These are phyloP conservation scores for Lophiotrema nucula DNA, from an alignment of 495 filamentous ascomycete species.

Conservation along the genomic window DNA sequence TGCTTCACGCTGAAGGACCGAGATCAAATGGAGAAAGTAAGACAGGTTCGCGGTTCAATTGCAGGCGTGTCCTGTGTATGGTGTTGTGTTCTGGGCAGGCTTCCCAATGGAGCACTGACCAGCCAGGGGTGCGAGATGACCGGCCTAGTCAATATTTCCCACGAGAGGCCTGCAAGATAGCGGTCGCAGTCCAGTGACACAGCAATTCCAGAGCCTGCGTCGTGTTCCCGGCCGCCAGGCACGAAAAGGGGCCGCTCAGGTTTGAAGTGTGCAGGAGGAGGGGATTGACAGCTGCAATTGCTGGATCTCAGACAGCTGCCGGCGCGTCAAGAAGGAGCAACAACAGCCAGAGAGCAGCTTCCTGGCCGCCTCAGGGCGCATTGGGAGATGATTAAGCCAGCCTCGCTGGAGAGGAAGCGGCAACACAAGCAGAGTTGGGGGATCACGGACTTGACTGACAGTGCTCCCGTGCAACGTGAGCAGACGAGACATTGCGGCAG, in stretches of 20 bases:
- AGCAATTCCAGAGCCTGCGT: slow-evolving; percentile 8
- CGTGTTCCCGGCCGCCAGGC: neutral
- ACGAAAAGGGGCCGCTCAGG: slow-evolving; percentile 2
- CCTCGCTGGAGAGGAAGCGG: neutral
- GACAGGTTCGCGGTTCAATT: neutral
- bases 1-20: slow-evolving; percentile 9
- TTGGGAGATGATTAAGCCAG: neutral
- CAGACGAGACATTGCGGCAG: neutral
- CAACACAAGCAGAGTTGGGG: neutral
- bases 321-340: neutral
- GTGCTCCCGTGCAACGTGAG: neutral
- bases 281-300: neutral
- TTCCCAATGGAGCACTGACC: slow-evolving; percentile 10
- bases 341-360: neutral
- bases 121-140: slow-evolving; percentile 20
- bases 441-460: neutral
- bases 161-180: slow-evolving; percentile 11
- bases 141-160: slow-evolving; percentile 6
- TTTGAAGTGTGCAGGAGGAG: neutral
- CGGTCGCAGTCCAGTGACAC: slow-evolving; percentile 24
- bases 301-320: neutral
- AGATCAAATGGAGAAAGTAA: slow-evolving; percentile 1
- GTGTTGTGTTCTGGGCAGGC: slow-evolving; percentile 20
- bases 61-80: slow-evolving; percentile 8
- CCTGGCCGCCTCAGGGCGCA: neutral